Evolutionary conservation across 192 early-diverging fungal species (phyloP).

Genomic region (Umbelopsis sp.): DNA sequence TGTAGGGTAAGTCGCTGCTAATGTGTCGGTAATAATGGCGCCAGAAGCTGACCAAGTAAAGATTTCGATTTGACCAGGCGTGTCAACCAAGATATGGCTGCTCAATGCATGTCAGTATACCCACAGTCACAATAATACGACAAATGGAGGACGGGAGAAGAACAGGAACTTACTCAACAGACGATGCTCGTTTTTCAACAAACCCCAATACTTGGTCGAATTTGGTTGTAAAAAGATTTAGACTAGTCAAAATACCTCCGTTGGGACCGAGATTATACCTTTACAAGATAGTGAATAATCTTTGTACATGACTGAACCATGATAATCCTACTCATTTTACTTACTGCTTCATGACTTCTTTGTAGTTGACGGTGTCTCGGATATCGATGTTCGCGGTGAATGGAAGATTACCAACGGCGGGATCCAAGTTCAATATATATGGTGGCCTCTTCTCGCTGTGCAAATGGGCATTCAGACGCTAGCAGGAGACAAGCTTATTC

Average conservation of each 20-base stretch:
- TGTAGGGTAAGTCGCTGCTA: conserved; percentile 91
- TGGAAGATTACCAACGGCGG: conserved; percentile 84
- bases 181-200: conserved; percentile 74
- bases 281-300: conserved; percentile 1
- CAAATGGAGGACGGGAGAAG: background rate
- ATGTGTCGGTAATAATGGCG: conserved; percentile 91
- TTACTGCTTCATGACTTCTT: conserved; percentile 97
- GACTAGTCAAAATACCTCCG: conserved; percentile 93
- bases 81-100: conserved; percentile 87
- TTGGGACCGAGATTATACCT: conserved; percentile 95
- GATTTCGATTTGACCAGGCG: conserved; percentile 98
- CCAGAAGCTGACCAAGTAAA: conserved; percentile 99
- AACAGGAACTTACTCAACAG: conserved; percentile 61
- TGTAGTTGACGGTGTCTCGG: conserved; percentile 97
- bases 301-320: background rate
- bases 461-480: conserved; percentile 89
- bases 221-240: conserved; percentile 98
- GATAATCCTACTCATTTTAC: conserved; percentile 9
- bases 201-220: conserved; percentile 96
- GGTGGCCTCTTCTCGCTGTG: conserved; percentile 73
- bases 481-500: background rate
- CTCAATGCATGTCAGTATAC: background rate
- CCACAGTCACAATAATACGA: background rate
- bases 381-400: conserved; percentile 98
- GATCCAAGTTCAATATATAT: conserved; percentile 95